Evolutionary conservation across 1,139 yeast genomes (phyloP), one percentile per base, ranked within the genome.

Genomic region (Pichia sp.): DNA sequence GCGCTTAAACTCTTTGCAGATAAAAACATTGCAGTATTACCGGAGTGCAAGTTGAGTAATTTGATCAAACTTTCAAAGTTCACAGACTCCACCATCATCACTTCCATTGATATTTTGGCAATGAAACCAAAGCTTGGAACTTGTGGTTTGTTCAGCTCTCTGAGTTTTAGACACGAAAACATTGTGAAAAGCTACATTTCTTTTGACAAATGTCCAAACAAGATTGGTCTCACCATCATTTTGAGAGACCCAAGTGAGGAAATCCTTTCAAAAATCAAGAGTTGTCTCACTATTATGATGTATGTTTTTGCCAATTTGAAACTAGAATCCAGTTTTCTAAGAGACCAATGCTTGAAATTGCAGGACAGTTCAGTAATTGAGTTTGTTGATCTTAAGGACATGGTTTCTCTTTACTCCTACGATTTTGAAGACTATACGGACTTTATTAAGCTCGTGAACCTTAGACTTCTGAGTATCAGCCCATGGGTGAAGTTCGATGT

Each of bases 21-120:
- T 26, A 77, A 85, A 0, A 83, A 84, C 1, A 75, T 87, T 18
- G 75, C 91, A 0, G 95, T 86, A 3, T 78, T 87, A 4, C 74
- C 79, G 19, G 79, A 84, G 47, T 74, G 86, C 39, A 87, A 93
- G 51, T 85, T 85, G 0, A 87, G 80, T 44, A 91, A 87, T 1
- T 72, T 93, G 33, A 84, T 81, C 48, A 67, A 94, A 41, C 72
- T 91, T 11, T 75, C 96, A 0, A 64, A 91, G 39, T 70, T 86
- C 47, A 83, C 96, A 0, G 78, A 74, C 37, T 91, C 95, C 0
- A 96, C 87, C 51, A 78, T 93, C 22, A 73, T 77, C 5, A 65
- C 72, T 2, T 76, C 87, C 0, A 72, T 78, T 43, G 87, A 81
- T 46, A 70, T 73, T 41, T 59, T 81, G 14, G 77, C 83, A 0